A percentile compares a stretch with the other conserved stretches of the same genome.
These are phyloP conservation scores for Dactylis glomerata DNA, from an alignment of 176 grass and related monocot genomes.

Conservation along the genomic window DNA sequence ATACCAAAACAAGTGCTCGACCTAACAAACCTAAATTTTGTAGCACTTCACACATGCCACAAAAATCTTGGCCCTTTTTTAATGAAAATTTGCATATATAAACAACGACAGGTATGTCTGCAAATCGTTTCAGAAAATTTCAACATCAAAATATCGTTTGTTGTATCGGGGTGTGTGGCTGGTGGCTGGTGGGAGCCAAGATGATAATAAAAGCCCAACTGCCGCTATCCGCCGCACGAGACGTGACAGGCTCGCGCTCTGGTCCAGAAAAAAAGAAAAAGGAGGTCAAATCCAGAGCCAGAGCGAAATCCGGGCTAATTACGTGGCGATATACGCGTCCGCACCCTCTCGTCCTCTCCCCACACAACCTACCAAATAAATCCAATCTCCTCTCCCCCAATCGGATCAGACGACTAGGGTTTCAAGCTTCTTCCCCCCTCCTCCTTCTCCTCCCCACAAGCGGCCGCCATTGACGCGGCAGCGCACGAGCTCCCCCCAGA, in stretches of 20 bases:
- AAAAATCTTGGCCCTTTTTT: too few relatives aligned
- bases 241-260: neutral
- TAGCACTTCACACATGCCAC: too few relatives aligned
- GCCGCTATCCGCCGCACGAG: neutral
- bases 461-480: slow-evolving; percentile 40
- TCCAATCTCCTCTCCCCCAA: neutral
- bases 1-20: too few relatives aligned
- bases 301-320: neutral
- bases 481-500: slow-evolving; percentile 41
- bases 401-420: slow-evolving; percentile 35
- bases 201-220: neutral
- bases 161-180: neutral
- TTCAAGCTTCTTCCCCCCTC: neutral
- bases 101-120: neutral
- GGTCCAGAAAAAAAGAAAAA: neutral
- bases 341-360: neutral
- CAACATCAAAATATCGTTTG: neutral
- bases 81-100: too few relatives aligned
- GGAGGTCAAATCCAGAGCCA: neutral
- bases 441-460: neutral
- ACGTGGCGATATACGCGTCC: slow-evolving; percentile 18
- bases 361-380: slow-evolving; percentile 35
- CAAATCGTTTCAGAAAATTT: neutral
- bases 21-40: too few relatives aligned
- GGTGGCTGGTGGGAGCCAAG: neutral